phyloP scores from a whole-genome alignment of 2,329 filamentous ascomycete genomes.

The Ceratocystis ficicola region DNA sequence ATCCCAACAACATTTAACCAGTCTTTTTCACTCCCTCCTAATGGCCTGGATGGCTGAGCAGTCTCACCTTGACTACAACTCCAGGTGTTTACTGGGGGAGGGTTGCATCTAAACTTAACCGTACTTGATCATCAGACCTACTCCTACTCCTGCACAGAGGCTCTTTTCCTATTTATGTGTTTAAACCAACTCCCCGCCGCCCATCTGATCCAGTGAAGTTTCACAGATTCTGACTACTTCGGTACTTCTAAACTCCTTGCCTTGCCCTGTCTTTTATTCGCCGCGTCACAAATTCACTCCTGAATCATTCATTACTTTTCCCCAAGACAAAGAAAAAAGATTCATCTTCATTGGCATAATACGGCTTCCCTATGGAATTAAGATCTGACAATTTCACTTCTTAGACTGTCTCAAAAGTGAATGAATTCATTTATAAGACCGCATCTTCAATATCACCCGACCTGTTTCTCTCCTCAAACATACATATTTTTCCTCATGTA shows the following conservation, averaged over 20 bases:
- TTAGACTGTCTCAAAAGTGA: background rate
- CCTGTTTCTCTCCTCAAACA: background rate
- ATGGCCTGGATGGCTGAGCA: slow-evolving; percentile 5
- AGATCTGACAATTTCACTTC: slow-evolving; percentile 6
- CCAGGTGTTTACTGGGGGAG: slow-evolving; percentile 4
- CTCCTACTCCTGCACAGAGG: slow-evolving; percentile 1
- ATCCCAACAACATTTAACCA: background rate
- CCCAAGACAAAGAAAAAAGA: background rate
- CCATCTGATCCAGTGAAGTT: background rate
- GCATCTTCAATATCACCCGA: background rate
- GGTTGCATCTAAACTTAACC: slow-evolving; percentile 11
- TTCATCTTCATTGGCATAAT: background rate
- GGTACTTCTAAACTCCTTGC: background rate
- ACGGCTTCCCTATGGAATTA: background rate
- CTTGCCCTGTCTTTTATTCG: background rate
- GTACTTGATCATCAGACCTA: slow-evolving; percentile 9
- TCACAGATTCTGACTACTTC: background rate
- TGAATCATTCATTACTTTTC: background rate
- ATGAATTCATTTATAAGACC: background rate
- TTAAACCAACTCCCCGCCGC: slow-evolving; percentile 2
- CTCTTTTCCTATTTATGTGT: slow-evolving; percentile 12
- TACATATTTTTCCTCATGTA: slow-evolving; percentile 2
- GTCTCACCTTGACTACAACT: background rate
- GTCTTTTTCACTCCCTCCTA: background rate
- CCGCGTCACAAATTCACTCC: background rate